Evolutionary conservation across 1,139 yeast species (phyloP).

Genomic region (Hemisphaericaspora lyxosophila): DNA sequence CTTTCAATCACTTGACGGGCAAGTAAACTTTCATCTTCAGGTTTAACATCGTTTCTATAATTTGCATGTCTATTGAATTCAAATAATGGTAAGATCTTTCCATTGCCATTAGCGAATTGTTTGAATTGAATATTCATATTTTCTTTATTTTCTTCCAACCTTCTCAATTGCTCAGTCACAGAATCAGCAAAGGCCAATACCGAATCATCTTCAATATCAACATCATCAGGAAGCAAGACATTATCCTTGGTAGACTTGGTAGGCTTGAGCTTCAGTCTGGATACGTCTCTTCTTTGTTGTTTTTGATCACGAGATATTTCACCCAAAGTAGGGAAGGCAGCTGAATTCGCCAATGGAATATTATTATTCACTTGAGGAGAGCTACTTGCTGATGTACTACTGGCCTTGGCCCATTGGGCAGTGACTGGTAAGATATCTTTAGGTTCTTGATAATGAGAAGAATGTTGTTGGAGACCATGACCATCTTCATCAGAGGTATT

Average conservation of each 20-base stretch:
- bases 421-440: conserved; percentile 49
- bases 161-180: conserved; percentile 33
- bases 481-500: conserved; percentile 20
- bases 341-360: conserved; percentile 47
- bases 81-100: conserved; percentile 38
- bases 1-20: conserved; percentile 46
- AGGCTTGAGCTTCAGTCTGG: conserved; percentile 26
- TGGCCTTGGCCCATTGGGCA: conserved; percentile 56
- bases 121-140: conserved; percentile 37
- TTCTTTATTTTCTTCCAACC: conserved; percentile 31
- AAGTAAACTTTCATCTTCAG: conserved; percentile 38
- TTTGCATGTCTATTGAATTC: conserved; percentile 24
- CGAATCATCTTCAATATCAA: conserved; percentile 41
- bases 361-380: conserved; percentile 39
- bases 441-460: conserved; percentile 7
- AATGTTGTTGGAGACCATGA: conserved; percentile 4
- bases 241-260: conserved; percentile 27
- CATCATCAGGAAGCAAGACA: conserved; percentile 35
- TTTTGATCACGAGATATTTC: conserved; percentile 55
- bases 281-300: conserved; percentile 29
- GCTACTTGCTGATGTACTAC: conserved; percentile 24
- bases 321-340: conserved; percentile 73
- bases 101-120: conserved; percentile 17
- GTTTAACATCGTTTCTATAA: conserved; percentile 22
- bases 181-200: conserved; percentile 39